Evolutionary conservation across 768 basidiomycete genomes (phyloP), one percentile per base, ranked within the genome.

Genomic region (Lentinula edodes): DNA sequence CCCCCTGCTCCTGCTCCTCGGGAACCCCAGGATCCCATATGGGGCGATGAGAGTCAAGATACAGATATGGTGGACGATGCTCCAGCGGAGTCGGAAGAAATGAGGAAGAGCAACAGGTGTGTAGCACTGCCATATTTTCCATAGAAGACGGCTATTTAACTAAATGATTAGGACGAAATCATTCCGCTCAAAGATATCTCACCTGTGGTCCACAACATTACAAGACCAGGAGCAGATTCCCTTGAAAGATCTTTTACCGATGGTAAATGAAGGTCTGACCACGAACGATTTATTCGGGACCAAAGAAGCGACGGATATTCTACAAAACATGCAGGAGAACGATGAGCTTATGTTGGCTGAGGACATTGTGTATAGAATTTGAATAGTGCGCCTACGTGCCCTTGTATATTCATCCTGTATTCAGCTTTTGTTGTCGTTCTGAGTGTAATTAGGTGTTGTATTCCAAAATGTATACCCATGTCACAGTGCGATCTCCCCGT

Each of bases 271-370:
- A 60, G 91, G 91, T 20, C 72, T 97, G 59, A 68, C 82, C 8
- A 83, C 84, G 2, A 83, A 82, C 51, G 79, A 79, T 16, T 75
- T 95, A 42, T 98, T 93, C 72, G 90, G 91, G 2, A 89, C 86
- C 0, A 79, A 81, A 12, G 96, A 98, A 72, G 96, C 91, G 1
- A 85, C 84, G 5, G 77, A 80, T 58, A 85, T 87, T 23, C 87
- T 89, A 61, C 79, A 84, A 64, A 73, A 78, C 39, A 97, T 98
- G 95, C 81, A 83, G 32, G 87, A 88, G 16, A 78, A 77, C 12
- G 87, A 92, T 58, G 90, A 95, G 73, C 77, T 98, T 64, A 93
- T 97, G 91, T 80, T 93, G 67, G 89, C 88, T 65, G 92, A 91
- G 36, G 90, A 88, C 36, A 86, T 92, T 61, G 83, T 95, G 58